A percentile compares a stretch with the other conserved stretches of the same genome.
Evolutionary conservation across 2,329 filamentous ascomycete species (phyloP).

Genomic region (Fusarium heterosporum): DNA sequence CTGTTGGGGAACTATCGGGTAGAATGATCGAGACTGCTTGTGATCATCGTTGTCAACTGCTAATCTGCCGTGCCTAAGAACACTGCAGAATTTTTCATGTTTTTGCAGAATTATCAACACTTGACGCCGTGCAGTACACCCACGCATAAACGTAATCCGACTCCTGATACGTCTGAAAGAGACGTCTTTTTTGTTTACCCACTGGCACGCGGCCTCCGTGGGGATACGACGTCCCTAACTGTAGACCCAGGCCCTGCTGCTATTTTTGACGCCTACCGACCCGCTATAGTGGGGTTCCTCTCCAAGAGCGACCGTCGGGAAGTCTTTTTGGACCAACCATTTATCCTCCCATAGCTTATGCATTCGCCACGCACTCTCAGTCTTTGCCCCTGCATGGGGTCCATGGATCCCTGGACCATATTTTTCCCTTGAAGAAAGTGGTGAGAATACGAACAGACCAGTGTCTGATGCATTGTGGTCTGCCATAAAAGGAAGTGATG

Average conservation of each 20-base stretch:
- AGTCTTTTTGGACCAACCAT: conserved; percentile 24
- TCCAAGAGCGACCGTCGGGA: conserved; percentile 27
- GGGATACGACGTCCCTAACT: conserved; percentile 14
- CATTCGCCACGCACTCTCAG: conserved; percentile 28
- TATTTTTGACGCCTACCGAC: conserved; percentile 45
- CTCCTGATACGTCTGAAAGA: background rate
- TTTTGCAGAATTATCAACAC: background rate
- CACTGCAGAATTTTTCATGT: background rate
- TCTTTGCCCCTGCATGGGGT: conserved; percentile 34
- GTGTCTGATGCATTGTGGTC: background rate
- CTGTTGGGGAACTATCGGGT: conserved; percentile 1
- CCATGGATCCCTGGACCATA: conserved; percentile 3
- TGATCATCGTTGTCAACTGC: conserved; percentile 14
- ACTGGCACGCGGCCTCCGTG: conserved; percentile 37
- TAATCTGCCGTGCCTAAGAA: background rate
- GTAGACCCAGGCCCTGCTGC: conserved; percentile 30
- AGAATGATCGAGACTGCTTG: conserved; percentile 16
- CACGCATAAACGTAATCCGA: background rate
- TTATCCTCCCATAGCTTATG: conserved; percentile 7
- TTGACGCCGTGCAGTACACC: background rate
- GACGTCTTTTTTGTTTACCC: conserved; percentile 12
- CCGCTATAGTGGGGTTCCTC: conserved; percentile 31
- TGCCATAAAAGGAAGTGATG: conserved; percentile 36
- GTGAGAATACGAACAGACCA: conserved; percentile 35
- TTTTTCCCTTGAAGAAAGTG: conserved; percentile 11